Base-by-base conservation (phyloP, 2,329 filamentous ascomycete genomes). In the Aureobasidium vineae region DNA sequence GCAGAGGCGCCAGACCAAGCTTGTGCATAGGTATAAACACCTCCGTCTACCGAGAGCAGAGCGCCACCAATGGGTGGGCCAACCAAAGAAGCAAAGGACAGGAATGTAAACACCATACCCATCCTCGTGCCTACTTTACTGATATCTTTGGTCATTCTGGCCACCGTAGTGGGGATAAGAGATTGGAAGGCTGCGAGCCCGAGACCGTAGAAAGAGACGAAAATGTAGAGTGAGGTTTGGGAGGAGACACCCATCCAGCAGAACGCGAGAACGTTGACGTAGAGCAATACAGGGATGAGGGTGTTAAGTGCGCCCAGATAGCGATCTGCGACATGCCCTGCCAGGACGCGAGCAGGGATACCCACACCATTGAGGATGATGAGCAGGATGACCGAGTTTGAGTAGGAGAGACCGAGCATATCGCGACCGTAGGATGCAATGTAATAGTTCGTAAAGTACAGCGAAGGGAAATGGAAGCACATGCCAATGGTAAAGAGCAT, bases 351-450 rank as follows among this genome's bases (percentile, higher is more conserved):
- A 3, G 81, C 78, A 0, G 84, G 76, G 1, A 88, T 76, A 3
- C 85, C 85, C n/a, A 85, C 77, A 15, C 80, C 84, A 70, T 88
- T 88, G 16, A 83, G 78, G 49, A 88, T 79, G 65, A 89, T 79
- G 2, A 88, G 78, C 3, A 88, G 77, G 23, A 79, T 80, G 50
- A 86, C 80, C 7, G 84, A 82, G 3, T 82, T 77, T 2, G 76
- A 74, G 56, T 83, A 80, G 5, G 81, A 77, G 63, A 87, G 77
- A 38, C 69, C 70, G 13, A 75, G 67, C 6, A 69, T 70, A 33
- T 74, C 67, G 33, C 75, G 70, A 15, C 75, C 79, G 66, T 76
- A 81, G 7, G 75, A 74, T 10, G 73, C 72, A 47, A 76, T 67
- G 69, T 81, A 81, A 71, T 80, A 82, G 68, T 80, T 80, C 0